A percentile compares a stretch with the other conserved stretches of the same genome.
These are phyloP conservation scores for Chalaropsis thielavioides DNA, from an alignment of 2,329 filamentous ascomycete species.

Conservation along the genomic window DNA sequence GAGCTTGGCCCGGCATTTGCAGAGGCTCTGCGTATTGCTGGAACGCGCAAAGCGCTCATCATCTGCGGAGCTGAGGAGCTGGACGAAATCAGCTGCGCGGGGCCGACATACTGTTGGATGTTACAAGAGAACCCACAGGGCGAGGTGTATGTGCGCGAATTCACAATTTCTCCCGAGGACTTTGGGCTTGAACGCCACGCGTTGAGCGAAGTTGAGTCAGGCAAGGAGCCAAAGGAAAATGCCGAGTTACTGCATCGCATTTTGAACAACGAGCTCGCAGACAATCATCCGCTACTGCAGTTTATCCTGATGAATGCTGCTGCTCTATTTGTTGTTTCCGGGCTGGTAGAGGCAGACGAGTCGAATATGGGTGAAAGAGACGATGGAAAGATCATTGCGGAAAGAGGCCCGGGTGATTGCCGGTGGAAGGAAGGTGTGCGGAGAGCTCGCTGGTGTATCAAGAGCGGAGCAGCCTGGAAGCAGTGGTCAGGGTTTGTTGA, in stretches of 20 bases:
- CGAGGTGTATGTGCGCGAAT: conserved; percentile 51
- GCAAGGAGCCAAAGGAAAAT: conserved; percentile 76
- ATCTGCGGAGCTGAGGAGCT: conserved; percentile 91
- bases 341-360: conserved; percentile 69
- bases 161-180: conserved; percentile 66
- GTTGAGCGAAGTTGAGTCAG: conserved; percentile 63
- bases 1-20: conserved; percentile 82
- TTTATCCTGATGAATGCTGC: conserved; percentile 94
- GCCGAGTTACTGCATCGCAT: conserved; percentile 69
- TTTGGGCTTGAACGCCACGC: conserved; percentile 70
- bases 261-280: conserved; percentile 54
- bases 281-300: conserved; percentile 72
- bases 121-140: conserved; percentile 33
- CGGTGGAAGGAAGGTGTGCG: conserved; percentile 93
- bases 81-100: conserved; percentile 88
- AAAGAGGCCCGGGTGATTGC: conserved; percentile 70
- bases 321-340: conserved; percentile 70
- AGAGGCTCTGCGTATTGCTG: conserved; percentile 62
- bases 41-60: conserved; percentile 70
- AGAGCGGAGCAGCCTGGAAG: conserved; percentile 71
- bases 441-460: conserved; percentile 73
- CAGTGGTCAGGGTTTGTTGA: conserved; percentile 76
- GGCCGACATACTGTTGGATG: conserved; percentile 78
- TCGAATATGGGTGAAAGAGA: conserved; percentile 70
- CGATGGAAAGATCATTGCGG: conserved; percentile 63